A percentile compares a stretch with the other conserved stretches of the same genome.
phyloP scores from a whole-genome alignment of 495 filamentous ascomycete species.

The Neohortaea acidophila region DNA sequence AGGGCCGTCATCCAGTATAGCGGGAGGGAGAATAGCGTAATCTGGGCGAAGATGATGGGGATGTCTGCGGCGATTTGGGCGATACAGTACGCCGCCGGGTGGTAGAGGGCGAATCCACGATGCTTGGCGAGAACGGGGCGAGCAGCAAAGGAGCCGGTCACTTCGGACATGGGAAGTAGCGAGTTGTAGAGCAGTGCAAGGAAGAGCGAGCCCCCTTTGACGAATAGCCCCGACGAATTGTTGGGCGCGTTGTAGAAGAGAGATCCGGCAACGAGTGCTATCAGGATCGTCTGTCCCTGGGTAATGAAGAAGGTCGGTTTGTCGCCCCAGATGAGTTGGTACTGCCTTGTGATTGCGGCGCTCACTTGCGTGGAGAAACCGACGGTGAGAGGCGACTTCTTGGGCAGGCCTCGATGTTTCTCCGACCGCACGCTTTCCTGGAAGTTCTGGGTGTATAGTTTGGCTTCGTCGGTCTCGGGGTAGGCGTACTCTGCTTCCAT shows the following conservation, averaged over 20 bases:
- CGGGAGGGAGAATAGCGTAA: constrained; percentile 55
- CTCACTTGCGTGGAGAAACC: constrained; percentile 55
- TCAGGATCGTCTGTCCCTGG: too few species aligned
- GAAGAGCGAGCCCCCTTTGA: constrained; percentile 45
- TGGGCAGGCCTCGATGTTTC: too few species aligned
- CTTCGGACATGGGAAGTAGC: constrained; percentile 59
- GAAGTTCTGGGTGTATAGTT: constrained; percentile 36
- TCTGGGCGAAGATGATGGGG: constrained; percentile 54
- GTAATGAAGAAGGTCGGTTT: too few species aligned
- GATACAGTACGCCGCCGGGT: constrained; percentile 62
- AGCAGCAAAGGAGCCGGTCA: constrained; percentile 53
- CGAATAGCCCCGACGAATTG: constrained; percentile 15
- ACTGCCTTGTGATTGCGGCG: constrained; percentile 44
- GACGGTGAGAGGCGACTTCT: too few species aligned
- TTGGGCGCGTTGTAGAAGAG: constrained; percentile 51
- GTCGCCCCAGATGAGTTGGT: constrained; percentile 31
- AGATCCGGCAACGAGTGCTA: too few species aligned
- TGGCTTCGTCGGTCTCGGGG: constrained; percentile 32
- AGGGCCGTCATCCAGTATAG: constrained; percentile 69
- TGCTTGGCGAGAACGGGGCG: constrained; percentile 70
- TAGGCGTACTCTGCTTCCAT: constrained; percentile 19
- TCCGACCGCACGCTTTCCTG: too few species aligned
- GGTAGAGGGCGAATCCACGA: constrained; percentile 71
- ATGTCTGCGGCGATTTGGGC: constrained; percentile 64
- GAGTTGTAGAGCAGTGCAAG: constrained; percentile 71